phyloP scores from a whole-genome alignment of 2,329 filamentous ascomycete genomes.

The Alternaria arborescens region DNA sequence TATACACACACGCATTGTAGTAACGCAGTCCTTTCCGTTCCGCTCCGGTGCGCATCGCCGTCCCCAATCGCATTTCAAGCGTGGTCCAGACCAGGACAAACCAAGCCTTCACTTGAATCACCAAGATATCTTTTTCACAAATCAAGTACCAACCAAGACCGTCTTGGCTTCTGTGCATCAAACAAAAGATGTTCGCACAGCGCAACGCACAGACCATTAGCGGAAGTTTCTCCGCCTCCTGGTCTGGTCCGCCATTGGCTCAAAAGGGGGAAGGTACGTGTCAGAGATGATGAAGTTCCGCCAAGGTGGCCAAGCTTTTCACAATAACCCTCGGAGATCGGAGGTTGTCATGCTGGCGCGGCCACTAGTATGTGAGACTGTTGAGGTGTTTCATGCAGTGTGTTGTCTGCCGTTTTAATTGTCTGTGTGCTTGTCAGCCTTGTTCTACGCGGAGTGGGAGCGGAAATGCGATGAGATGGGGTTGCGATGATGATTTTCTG shows the following conservation, averaged over 20 bases:
- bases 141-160: not conserved
- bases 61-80: not conserved
- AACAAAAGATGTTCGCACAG: not conserved
- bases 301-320: constrained; percentile 2
- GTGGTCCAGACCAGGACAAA: not conserved
- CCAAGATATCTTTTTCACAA: not conserved
- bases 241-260: not conserved
- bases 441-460: not conserved
- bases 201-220: not conserved
- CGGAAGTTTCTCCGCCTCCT: not conserved
- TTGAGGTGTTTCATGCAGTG: constrained; percentile 16
- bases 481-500: not conserved
- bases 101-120: not conserved
- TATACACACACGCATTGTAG: not conserved
- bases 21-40: not conserved
- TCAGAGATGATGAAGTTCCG: constrained; percentile 4
- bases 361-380: constrained; percentile 8
- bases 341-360: not conserved
- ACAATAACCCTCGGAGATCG: not conserved
- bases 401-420: not conserved
- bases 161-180: constrained; percentile 2
- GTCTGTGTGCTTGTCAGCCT: not conserved
- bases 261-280: not conserved
- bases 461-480: not conserved
- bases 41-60: not conserved